Base-by-base conservation (phyloP, 1,284 basidiomycete genomes). In the Moesziomyces antarcticus region DNA sequence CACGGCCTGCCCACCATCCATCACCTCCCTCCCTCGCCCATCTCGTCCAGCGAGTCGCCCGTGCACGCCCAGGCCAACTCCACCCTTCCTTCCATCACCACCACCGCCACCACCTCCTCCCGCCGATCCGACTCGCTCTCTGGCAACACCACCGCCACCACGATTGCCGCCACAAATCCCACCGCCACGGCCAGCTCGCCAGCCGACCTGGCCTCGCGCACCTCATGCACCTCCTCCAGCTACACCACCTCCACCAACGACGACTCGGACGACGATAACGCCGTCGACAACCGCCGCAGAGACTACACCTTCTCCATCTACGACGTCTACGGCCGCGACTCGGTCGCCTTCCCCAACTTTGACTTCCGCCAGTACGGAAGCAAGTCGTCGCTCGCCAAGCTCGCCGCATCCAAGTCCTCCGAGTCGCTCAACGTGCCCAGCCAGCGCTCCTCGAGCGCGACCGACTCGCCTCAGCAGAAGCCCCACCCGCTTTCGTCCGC, bases 311-410 rank as follows among this genome's bases (percentile, higher is more conserved):
- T 81, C 37, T 76, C 72, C 53, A 81, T 81, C 56, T 81, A 81
- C 77, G 79, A 81, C 49, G 72, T 81, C 35, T 81, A 81, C 50
- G 79, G 79, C 11, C 69, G 79, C 11, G 79, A 81, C 54, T 80
- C 78, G 54, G 79, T 81, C 8, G 79, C 79, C 11, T 81, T 81
- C 42, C 79, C 79, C 40, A 80, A 81, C 63, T 81, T 81, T 58
- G 65, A 75, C 56, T 73, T 78, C 49, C 65, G 61, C 21, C 54
- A 67, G 50, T 51, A 65, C 62, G 62, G 62, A 24, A 74, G 70
- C 64, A 67, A 73, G 47, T 64, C 70, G 6, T 67, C 70, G 41
- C 55, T 70, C 20, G 42, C 58, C 46, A 70, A 57, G 53, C 56
- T 74, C 6, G 67, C 67, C 11, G 63, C 53, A 11, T 74, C 72